Evolutionary conservation across 2,329 filamentous ascomycete species (phyloP).

Genomic region (Fusarium acutatum): DNA sequence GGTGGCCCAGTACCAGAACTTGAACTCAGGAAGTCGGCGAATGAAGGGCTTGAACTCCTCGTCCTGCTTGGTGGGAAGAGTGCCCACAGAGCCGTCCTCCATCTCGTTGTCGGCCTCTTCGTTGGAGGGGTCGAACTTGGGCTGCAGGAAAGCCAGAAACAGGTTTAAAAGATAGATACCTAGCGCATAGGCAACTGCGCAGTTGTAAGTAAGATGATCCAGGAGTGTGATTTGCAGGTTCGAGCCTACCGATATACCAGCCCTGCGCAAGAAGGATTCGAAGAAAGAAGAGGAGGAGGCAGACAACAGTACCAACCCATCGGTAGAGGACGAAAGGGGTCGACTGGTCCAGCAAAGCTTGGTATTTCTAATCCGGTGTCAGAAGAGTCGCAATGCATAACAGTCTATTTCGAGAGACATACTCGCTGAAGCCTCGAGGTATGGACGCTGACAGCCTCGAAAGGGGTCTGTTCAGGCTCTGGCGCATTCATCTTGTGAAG

Average conservation of each 20-base stretch:
- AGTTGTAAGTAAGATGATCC: conserved; percentile 9
- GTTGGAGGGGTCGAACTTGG: conserved; percentile 98
- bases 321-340: conserved; percentile 90
- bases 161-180: conserved; percentile 99
- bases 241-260: conserved; percentile 90
- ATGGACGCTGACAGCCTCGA: conserved; percentile 87
- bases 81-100: conserved; percentile 86
- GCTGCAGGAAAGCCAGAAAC: conserved; percentile 97
- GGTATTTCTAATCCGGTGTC: conserved; percentile 74
- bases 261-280: conserved; percentile 92
- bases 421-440: conserved; percentile 79
- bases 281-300: conserved; percentile 83
- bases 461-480: conserved; percentile 90
- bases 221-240: background rate
- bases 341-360: conserved; percentile 91
- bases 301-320: conserved; percentile 83
- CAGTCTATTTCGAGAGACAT: conserved; percentile 46
- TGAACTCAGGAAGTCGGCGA: conserved; percentile 95
- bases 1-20: conserved; percentile 98
- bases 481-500: conserved; percentile 76
- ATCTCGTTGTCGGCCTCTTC: conserved; percentile 92
- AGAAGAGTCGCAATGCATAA: conserved; percentile 1
- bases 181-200: conserved; percentile 89
- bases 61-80: conserved; percentile 91
- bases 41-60: conserved; percentile 99